Conservation (phyloP, 2,329 filamentous ascomycete genomes). For the Colletotrichum higginsianum region DNA sequence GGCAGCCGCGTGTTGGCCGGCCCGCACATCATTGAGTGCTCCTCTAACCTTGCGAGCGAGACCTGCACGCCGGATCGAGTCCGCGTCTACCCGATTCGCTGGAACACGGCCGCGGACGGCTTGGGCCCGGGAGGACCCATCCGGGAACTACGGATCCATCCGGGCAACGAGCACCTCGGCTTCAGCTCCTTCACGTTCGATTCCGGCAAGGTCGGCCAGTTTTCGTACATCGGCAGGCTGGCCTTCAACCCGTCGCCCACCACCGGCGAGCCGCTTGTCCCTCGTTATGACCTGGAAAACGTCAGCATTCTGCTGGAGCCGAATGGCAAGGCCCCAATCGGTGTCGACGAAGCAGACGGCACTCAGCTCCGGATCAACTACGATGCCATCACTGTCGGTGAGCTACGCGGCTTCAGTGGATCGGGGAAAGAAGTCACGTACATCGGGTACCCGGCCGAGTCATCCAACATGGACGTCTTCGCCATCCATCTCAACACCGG, state of each 20-base stretch:
- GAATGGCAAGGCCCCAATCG: conserved; percentile 37
- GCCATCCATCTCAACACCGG: conserved; percentile 55
- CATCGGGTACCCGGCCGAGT: conserved; percentile 53
- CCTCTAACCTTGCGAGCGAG: conserved; percentile 51
- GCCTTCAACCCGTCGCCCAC: conserved; percentile 54
- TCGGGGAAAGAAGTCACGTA: conserved; percentile 55
- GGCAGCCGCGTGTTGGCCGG: conserved; percentile 54
- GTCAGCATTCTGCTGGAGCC: conserved; percentile 50
- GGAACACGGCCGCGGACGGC: conserved; percentile 50
- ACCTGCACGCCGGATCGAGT: conserved; percentile 53
- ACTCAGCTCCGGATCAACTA: conserved; percentile 49
- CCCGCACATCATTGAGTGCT: conserved; percentile 56
- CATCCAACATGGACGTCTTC: conserved; percentile 59
- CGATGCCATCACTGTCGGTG: conserved; percentile 53
- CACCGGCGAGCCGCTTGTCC: conserved; percentile 46
- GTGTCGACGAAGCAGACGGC: conserved; percentile 1
- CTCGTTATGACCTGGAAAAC: conserved; percentile 55
- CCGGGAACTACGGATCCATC: conserved; percentile 59
- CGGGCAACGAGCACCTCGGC: conserved; percentile 56
- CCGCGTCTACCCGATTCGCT: conserved; percentile 57
- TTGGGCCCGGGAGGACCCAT: conserved; percentile 49
- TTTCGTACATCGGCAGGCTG: conserved; percentile 52
- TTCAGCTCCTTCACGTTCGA: conserved; percentile 52
- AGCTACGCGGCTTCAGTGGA: conserved; percentile 59
- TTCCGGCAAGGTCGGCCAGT: conserved; percentile 42